Percentiles rank a stretch among this genome's conserved stretches.
Conservation (phyloP, 2,329 filamentous ascomycete species). For the Epichloe festucae region DNA sequence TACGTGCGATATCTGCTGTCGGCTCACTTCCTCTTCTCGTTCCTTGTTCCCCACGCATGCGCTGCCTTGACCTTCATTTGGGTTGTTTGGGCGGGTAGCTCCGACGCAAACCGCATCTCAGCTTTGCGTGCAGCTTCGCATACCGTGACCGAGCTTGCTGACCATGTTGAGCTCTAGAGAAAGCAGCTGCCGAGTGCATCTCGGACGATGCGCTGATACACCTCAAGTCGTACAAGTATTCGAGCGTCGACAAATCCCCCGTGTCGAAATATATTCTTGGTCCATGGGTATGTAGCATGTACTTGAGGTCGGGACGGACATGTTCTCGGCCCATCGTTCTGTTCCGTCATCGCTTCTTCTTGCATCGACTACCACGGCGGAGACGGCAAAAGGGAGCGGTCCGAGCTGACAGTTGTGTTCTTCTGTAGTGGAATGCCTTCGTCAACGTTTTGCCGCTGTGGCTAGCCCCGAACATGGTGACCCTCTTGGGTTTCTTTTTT, state of each 20-base stretch:
- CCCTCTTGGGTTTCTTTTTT: constrained; percentile 91
- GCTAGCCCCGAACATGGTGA: constrained; percentile 97
- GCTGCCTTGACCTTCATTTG: background rate
- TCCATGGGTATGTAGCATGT: constrained; percentile 66
- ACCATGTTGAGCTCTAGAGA: constrained; percentile 14
- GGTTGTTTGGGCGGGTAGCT: no score
- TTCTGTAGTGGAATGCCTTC: constrained; percentile 80
- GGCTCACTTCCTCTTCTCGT: background rate
- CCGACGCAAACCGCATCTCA: background rate
- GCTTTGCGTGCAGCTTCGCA: background rate
- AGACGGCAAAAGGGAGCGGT: background rate
- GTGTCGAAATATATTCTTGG: constrained; percentile 87
- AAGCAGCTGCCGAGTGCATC: constrained; percentile 57
- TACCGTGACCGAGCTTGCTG: background rate
- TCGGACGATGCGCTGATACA: constrained; percentile 85
- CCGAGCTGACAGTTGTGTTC: background rate
- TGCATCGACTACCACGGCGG: background rate
- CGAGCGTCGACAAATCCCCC: constrained; percentile 88
- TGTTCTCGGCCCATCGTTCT: no score
- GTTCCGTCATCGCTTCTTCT: background rate
- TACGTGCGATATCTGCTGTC: constrained; percentile 9
- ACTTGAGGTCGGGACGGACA: background rate
- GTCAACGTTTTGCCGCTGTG: constrained; percentile 87
- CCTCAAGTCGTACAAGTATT: constrained; percentile 94
- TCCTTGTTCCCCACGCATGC: background rate